A percentile compares a stretch with the other conserved stretches of the same genome.
Evolutionary conservation across 805 yeast genomes (phyloP).

Genomic region (Maudiozyma saulgeensis): DNA sequence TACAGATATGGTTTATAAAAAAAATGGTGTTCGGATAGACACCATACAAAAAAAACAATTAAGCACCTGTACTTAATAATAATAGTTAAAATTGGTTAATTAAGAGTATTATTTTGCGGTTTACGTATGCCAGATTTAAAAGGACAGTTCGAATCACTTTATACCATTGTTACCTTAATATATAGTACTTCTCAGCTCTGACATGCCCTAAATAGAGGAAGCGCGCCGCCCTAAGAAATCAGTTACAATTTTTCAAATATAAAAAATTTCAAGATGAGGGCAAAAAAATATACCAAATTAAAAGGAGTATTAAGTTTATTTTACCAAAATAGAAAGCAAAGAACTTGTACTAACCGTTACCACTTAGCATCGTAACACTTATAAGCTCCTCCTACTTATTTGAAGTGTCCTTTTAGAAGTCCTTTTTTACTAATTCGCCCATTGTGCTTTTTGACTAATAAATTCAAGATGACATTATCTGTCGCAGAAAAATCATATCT

Average conservation of each 20-base stretch:
- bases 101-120: no score
- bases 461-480: constrained; percentile 51
- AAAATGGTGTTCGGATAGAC: background rate
- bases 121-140: no score
- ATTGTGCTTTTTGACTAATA: background rate
- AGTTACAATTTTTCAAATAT: background rate
- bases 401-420: background rate
- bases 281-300: background rate
- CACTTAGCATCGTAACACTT: no score
- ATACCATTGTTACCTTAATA: no score
- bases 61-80: no score
- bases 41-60: no score
- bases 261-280: background rate
- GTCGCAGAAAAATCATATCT: constrained; percentile 71
- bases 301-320: background rate
- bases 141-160: no score
- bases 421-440: background rate
- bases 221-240: no score
- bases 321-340: no score
- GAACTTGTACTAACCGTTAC: no score
- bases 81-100: no score
- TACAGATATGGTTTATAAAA: constrained; percentile 1
- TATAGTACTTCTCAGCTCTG: background rate
- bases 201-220: background rate
- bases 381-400: no score